Evolutionary conservation across 1,139 yeast species (phyloP), one percentile per base, ranked within the genome.

Genomic region (Zygosaccharomyces sapae): DNA sequence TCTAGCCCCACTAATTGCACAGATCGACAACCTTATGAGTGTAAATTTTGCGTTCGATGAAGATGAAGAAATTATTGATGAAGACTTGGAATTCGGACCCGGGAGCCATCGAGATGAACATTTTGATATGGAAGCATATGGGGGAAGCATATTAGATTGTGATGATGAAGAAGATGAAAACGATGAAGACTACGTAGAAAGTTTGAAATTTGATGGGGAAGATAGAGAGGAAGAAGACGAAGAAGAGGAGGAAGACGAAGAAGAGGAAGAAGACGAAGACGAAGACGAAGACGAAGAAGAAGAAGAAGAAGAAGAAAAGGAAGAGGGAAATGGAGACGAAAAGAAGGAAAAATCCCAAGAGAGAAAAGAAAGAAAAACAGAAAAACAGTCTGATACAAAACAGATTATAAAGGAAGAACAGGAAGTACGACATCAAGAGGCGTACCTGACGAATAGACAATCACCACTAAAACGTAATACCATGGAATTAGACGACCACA

Each of bases 11-110:
- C 62, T 65, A 47, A 47, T 67, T 2, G 57, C 58, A 39, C 69
- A 67, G 27, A 60, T 70, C 10, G 67, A 67, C 34, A 53, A 51
- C 9, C 57, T 62, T 2, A 56, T 68, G 56, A 56, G 62, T 33
- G 61, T 55, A 1, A 61, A 58, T 44, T 55, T 61, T 35, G 67
- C 61, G 5, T 59, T 53, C 39, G 66, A 59, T 13, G 67, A 60
- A 10, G 63, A 57, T 2, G 65, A 62, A 3, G 64, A 62, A 4
- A 62, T 53, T 8, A 59, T 55, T 3, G 62, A 47, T 18, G 56
- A 52, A 5, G 58, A 52, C 16, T 45, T 46, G 4, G 55, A 48
- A 7, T 47, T 40, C 13, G 47, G 46, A 8, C 41, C 42, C 12
- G 44, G 36, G n/a, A 48, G 35, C 4, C 37, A 20, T 20, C 42